Base-by-base conservation (phyloP, 257 asterid genomes). In the Ophiorrhiza pumila region DNA sequence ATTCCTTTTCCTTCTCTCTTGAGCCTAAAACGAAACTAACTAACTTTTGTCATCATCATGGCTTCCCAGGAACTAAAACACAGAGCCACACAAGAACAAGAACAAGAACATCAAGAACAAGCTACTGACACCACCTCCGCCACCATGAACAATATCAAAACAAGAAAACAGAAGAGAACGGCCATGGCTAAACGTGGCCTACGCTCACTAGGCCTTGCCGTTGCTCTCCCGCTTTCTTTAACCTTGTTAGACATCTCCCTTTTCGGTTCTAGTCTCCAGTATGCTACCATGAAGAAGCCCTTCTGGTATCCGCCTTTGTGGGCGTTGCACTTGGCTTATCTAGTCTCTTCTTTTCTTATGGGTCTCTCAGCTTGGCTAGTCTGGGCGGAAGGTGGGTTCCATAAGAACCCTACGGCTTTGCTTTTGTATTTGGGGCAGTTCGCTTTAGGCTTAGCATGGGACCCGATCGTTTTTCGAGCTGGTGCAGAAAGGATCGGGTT, bases 381-480 rank as follows among this genome's bases (percentile, higher is more conserved):
- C 0, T 95, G 98, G 98, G 97, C 91, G 6, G 98, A 89, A 0
- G 96, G 98, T 7, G 98, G 99, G 20, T 92, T 92, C 72, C 99
- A 92, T 67, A 82, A 84, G 29, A 69, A 80, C 27, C 96, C 97
- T 12, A 68, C 47, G 7, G 91, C 97, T 4, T 67, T 95, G 77
- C 58, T 53, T 14, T 76, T 91, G 7, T 95, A 90, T 71, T 45
- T 89, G 68, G 74, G 83, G 7, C 96, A 92, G 84, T 70, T 92
- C 2, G 78, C 57, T 11, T 72, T 92, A 2, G 72, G 95, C 56
- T 83, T 90, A 20, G 86, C 84, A 0, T 95, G 99, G 99, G 87
- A 88, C 80, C 97, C 98, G 25, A 83, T 90, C 1, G 99, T 95
- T 68, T 83, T 93, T 68, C 82, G 88, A 61, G 84, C 79, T 0